Conservation (phyloP, 2,329 filamentous ascomycete species). For the Beauveria caledonica region DNA sequence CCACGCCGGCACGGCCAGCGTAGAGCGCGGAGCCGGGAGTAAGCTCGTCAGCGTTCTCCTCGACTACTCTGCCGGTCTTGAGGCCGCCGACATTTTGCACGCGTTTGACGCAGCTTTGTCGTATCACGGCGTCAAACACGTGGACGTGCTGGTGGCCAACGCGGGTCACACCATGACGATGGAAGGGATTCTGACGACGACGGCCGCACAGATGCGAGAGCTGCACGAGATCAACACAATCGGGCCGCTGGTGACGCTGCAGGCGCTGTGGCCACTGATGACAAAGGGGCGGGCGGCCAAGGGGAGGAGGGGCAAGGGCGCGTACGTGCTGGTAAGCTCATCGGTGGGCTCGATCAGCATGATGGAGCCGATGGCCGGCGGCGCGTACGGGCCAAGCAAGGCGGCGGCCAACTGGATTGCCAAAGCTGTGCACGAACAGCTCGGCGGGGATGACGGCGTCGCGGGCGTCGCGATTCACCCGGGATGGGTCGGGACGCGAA, state of each 20-base stretch:
- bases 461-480: conserved; percentile 26
- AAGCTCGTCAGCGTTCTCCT: conserved; percentile 28
- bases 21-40: conserved; percentile 22
- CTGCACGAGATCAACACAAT: conserved; percentile 38
- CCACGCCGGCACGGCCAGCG: conserved; percentile 15
- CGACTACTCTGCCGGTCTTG: conserved; percentile 25
- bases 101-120: conserved; percentile 18
- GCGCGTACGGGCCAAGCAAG: conserved; percentile 29
- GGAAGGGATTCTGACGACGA: conserved; percentile 21
- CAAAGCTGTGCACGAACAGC: conserved; percentile 22
- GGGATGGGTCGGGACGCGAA: conserved; percentile 28
- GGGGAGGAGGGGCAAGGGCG: conserved; percentile 16
- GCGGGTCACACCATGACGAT: conserved; percentile 32
- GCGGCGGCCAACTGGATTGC: conserved; percentile 28
- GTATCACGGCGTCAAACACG: conserved; percentile 19
- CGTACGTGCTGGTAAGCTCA: conserved; percentile 29
- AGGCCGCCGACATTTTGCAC: conserved; percentile 19
- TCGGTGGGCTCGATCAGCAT: conserved; percentile 26
- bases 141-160: conserved; percentile 47
- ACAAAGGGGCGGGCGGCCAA: neutral
- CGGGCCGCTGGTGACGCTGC: conserved; percentile 27
- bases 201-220: conserved; percentile 25
- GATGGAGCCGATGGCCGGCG: conserved; percentile 24
- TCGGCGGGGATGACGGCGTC: neutral
- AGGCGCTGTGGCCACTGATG: conserved; percentile 30